phyloP scores from a whole-genome alignment of 2,329 filamentous ascomycete genomes.

The Colletotrichum tropicicola region DNA sequence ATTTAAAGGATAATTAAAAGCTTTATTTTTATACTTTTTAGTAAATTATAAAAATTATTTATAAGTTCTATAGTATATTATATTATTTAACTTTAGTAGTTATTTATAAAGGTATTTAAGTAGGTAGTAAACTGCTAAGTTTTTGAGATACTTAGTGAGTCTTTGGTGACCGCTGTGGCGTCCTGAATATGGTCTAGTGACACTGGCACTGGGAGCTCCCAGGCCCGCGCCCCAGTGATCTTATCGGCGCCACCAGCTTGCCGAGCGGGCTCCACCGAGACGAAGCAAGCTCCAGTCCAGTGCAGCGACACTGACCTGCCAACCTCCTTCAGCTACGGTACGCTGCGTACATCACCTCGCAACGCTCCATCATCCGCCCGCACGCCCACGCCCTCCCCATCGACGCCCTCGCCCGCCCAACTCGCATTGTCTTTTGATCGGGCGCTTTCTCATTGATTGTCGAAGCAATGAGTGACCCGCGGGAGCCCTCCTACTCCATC shows the following conservation, averaged over 20 bases:
- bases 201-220: conserved; percentile 15
- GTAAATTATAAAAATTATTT: too few species aligned
- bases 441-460: conserved; percentile 37
- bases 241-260: conserved; percentile 31
- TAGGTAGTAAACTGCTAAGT: too few species aligned
- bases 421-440: conserved; percentile 26
- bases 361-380: conserved; percentile 21
- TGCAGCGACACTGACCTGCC: conserved; percentile 35
- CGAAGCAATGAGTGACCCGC: conserved; percentile 60
- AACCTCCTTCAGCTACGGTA: conserved; percentile 40
- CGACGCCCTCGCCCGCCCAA: conserved; percentile 26
- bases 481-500: conserved; percentile 68
- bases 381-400: conserved; percentile 25
- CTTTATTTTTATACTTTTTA: too few species aligned
- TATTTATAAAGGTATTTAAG: too few species aligned
- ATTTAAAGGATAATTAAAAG: too few species aligned
- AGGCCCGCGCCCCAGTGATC: conserved; percentile 23
- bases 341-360: conserved; percentile 19
- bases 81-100: too few species aligned
- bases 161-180: too few species aligned
- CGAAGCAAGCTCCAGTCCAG: conserved; percentile 49
- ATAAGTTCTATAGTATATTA: too few species aligned
- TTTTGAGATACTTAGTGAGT: too few species aligned
- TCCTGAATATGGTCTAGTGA: too few species aligned
- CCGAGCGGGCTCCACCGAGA: conserved; percentile 43